phyloP scores from a whole-genome alignment of 306 rosid genomes.

The Trifolium fragiferum region DNA sequence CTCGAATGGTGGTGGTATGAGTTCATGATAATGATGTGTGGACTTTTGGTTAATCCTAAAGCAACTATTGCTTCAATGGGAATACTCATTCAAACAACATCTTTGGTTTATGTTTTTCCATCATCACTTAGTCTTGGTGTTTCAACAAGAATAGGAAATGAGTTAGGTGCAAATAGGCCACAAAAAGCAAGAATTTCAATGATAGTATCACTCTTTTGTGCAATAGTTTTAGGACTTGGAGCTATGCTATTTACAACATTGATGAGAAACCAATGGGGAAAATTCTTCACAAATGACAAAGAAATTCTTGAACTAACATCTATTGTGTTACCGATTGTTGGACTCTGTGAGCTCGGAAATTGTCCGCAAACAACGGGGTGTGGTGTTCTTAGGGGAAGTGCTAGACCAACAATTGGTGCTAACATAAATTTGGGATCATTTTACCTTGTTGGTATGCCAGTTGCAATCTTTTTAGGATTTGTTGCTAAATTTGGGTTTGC shows the following conservation, averaged over 20 bases:
- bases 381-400: constrained; percentile 88
- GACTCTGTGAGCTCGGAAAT: constrained; percentile 95
- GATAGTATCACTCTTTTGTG: constrained; percentile 72
- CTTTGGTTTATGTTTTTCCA: constrained; percentile 91
- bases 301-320: constrained; percentile 75
- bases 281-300: constrained; percentile 69
- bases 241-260: constrained; percentile 78
- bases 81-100: constrained; percentile 85
- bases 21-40: constrained; percentile 90
- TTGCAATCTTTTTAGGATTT: constrained; percentile 77
- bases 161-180: constrained; percentile 84
- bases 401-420: constrained; percentile 84
- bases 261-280: constrained; percentile 85
- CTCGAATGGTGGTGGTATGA: constrained; percentile 99
- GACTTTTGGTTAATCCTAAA: constrained; percentile 75
- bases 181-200: constrained; percentile 74
- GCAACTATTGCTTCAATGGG: constrained; percentile 97
- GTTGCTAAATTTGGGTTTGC: constrained; percentile 73
- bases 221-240: constrained; percentile 61
- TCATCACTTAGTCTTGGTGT: constrained; percentile 88
- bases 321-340: constrained; percentile 79
- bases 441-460: constrained; percentile 91
- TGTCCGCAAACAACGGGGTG: constrained; percentile 97
- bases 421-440: constrained; percentile 90
- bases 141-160: constrained; percentile 82